Conservation (phyloP, 225 moss, liverwort and hornwort genomes). For the Physcomitrium patens region DNA sequence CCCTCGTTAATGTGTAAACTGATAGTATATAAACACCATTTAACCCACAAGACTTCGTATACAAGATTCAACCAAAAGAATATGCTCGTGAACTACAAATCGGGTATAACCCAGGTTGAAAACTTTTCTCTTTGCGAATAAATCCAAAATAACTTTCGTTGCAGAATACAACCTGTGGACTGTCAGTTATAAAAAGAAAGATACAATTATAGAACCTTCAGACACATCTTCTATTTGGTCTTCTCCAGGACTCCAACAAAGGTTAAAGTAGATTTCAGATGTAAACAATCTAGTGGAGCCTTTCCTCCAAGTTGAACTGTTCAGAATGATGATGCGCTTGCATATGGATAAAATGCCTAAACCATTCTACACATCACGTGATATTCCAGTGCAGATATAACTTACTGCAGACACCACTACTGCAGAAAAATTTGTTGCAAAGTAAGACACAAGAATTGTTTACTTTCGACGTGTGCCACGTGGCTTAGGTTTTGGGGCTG, state of each 20-base stretch:
- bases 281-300: slow-evolving; percentile 15
- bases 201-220: slow-evolving; percentile 18
- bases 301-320: not conserved
- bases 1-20: no score
- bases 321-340: slow-evolving; percentile 10
- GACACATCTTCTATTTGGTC: not conserved
- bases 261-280: slow-evolving; percentile 15
- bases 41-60: no score
- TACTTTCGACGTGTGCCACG: slow-evolving; percentile 73
- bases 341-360: slow-evolving; percentile 20
- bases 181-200: slow-evolving; percentile 24
- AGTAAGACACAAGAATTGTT: not conserved
- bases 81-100: no score
- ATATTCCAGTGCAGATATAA: slow-evolving; percentile 1
- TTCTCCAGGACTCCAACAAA: slow-evolving; percentile 7
- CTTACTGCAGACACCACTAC: slow-evolving; percentile 9
- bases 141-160: not conserved
- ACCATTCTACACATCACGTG: slow-evolving; percentile 12
- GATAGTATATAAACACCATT: no score
- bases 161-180: not conserved
- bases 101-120: no score
- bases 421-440: slow-evolving; percentile 8
- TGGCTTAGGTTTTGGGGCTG: slow-evolving; percentile 67
- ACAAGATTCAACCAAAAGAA: no score
- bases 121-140: not conserved